A percentile compares a stretch with the other conserved stretches of the same genome.
Conservation (phyloP, 371 early-diverging fungal species). For the Haplosporangium sp. region DNA sequence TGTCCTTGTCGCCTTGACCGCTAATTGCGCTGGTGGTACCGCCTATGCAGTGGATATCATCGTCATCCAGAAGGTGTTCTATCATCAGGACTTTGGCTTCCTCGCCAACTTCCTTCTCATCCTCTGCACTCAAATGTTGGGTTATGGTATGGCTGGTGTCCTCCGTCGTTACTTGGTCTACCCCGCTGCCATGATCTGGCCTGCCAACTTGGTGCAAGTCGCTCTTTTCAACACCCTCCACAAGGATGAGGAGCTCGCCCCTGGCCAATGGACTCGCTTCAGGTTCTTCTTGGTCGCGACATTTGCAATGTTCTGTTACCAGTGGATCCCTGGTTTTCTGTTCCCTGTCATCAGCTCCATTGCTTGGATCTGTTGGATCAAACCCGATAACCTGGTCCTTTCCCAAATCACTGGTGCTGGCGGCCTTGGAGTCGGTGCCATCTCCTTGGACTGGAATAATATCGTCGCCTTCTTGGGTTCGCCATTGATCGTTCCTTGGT, state of each 20-base stretch:
- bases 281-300: constrained; percentile 73
- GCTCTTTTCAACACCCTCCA: constrained; percentile 83
- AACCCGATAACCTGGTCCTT: constrained; percentile 63
- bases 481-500: constrained; percentile 62
- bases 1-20: constrained; percentile 65
- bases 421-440: constrained; percentile 73
- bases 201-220: constrained; percentile 74
- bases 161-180: constrained; percentile 69
- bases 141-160: constrained; percentile 85
- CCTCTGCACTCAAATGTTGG: constrained; percentile 76
- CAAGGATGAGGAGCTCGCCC: constrained; percentile 23
- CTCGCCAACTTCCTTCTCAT: constrained; percentile 58
- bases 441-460: constrained; percentile 81
- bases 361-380: constrained; percentile 79
- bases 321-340: constrained; percentile 80
- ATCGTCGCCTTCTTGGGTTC: constrained; percentile 65
- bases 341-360: constrained; percentile 73
- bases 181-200: constrained; percentile 84
- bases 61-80: constrained; percentile 64
- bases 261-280: constrained; percentile 58
- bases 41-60: constrained; percentile 72
- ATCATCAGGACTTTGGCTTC: constrained; percentile 60
- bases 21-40: constrained; percentile 58
- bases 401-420: constrained; percentile 65
- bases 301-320: constrained; percentile 58